These are phyloP conservation scores for Aegilops sharonensis DNA, from an alignment of 176 grass and related monocot genomes.

Conservation along the genomic window DNA sequence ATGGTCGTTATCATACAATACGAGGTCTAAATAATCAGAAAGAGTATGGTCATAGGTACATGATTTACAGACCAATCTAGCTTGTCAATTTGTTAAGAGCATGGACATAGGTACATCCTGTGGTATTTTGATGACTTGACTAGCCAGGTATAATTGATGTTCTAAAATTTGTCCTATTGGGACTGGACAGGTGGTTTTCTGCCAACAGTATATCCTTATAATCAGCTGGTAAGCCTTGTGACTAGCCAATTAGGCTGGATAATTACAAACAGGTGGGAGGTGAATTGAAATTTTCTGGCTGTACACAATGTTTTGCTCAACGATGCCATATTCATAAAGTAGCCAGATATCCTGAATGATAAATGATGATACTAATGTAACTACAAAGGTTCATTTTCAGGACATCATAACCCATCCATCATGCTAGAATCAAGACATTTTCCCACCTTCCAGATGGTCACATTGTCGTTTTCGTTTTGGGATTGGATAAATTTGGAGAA, in stretches of 20 bases:
- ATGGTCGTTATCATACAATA: background rate
- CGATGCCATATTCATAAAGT: background rate
- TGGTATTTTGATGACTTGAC: background rate
- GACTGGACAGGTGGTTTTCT: background rate
- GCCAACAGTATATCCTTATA: background rate
- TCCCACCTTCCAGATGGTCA: too few relatives aligned
- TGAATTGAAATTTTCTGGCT: background rate
- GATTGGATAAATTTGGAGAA: too few relatives aligned
- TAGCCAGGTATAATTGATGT: background rate
- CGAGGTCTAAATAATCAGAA: background rate
- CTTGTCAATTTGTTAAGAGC: background rate
- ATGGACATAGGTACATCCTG: background rate
- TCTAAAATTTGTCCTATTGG: background rate
- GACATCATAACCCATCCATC: background rate
- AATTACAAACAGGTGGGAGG: background rate
- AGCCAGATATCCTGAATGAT: background rate
- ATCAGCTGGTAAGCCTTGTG: background rate
- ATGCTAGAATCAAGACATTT: background rate
- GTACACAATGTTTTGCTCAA: background rate
- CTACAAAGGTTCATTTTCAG: background rate
- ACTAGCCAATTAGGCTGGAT: background rate
- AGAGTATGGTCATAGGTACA: background rate
- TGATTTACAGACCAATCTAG: background rate
- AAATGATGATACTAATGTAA: conserved; percentile 2
- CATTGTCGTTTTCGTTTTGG: too few relatives aligned